phyloP scores from a whole-genome alignment of 257 asterid genomes.

The Fraxinus americana region DNA sequence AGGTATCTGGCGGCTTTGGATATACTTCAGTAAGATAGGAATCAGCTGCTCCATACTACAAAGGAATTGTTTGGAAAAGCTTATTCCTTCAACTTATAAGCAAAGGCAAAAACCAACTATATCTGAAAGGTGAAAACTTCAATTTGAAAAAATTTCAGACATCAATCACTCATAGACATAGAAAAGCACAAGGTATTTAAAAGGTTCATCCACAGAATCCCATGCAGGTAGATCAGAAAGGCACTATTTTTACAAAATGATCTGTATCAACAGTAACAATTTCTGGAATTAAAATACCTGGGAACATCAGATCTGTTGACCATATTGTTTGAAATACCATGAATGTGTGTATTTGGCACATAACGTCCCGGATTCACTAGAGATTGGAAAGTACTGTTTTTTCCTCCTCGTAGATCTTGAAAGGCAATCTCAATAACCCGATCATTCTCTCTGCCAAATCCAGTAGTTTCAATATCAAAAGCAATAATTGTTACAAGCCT shows the following conservation, averaged over 20 bases:
- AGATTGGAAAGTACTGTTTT: conserved; percentile 79
- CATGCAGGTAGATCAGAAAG: neutral
- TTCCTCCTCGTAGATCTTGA: conserved; percentile 91
- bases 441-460: conserved; percentile 54
- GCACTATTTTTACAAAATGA: neutral
- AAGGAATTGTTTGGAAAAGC: conserved; percentile 19
- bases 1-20: conserved; percentile 76
- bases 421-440: conserved; percentile 83
- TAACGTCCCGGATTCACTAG: conserved; percentile 73
- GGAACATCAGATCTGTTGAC: conserved; percentile 72
- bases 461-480: conserved; percentile 92
- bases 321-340: conserved; percentile 69
- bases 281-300: conserved; percentile 41
- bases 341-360: conserved; percentile 60
- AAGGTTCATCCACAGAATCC: too few species aligned
- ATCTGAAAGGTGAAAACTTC: neutral
- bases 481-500: conserved; percentile 57
- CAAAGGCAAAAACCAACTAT: neutral
- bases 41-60: conserved; percentile 94
- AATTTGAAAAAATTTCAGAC: neutral
- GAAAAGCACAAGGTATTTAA: too few species aligned
- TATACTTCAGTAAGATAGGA: conserved; percentile 65
- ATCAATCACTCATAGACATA: too few species aligned
- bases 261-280: neutral
- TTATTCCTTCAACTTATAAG: neutral